Evolutionary conservation across 1,284 basidiomycete species (phyloP).

Genomic region (Puccinia horiana): DNA sequence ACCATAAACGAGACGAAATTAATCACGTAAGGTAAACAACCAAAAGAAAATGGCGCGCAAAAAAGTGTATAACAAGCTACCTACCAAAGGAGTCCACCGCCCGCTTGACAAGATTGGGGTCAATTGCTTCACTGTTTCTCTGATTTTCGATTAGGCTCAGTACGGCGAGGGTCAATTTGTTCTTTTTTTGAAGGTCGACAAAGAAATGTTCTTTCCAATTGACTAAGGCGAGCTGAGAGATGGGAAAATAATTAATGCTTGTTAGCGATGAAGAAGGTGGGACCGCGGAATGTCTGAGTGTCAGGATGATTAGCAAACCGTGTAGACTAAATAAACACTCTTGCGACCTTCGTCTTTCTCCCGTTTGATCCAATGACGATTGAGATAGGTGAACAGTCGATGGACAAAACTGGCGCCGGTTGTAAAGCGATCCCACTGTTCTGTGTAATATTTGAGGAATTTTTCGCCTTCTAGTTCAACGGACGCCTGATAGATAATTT

Average conservation of each 20-base stretch:
- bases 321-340: constrained; percentile 92
- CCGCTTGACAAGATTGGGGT: constrained; percentile 89
- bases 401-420: constrained; percentile 88
- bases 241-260: neutral
- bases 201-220: constrained; percentile 96
- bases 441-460: constrained; percentile 84
- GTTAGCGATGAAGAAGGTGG: neutral
- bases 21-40: neutral
- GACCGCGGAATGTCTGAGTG: neutral
- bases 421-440: constrained; percentile 94
- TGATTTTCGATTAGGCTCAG: constrained; percentile 87
- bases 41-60: neutral
- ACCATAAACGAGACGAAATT: neutral
- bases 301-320: constrained; percentile 65
- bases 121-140: constrained; percentile 89
- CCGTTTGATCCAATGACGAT: constrained; percentile 95
- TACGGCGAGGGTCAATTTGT: constrained; percentile 82
- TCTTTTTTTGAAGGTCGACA: constrained; percentile 76
- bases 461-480: constrained; percentile 80
- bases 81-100: constrained; percentile 85
- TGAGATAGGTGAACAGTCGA: constrained; percentile 57
- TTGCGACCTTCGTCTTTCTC: constrained; percentile 97
- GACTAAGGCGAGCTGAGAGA: constrained; percentile 77
- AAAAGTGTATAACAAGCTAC: constrained; percentile 49
- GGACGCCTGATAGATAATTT: constrained; percentile 65